Percentiles rank a stretch among this genome's conserved stretches.
Conservation (phyloP, 352 stramenopile genomes). For the Pythium dissotocum region DNA sequence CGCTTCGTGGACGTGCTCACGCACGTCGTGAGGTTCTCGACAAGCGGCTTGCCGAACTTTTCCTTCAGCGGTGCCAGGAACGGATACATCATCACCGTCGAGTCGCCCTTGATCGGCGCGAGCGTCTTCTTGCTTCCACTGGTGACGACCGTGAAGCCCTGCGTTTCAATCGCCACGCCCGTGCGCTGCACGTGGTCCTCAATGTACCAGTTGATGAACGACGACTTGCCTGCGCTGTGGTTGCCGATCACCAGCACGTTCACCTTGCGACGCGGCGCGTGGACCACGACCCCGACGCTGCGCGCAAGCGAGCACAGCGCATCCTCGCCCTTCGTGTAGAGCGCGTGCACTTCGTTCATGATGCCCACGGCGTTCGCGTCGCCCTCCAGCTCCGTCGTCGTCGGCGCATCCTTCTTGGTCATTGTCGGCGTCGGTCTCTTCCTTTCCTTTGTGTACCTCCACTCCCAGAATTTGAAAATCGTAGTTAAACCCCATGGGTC, state of each 20-base stretch:
- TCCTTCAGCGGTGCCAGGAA: conserved; percentile 52
- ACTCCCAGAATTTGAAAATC: background rate
- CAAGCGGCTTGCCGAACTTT: conserved; percentile 57
- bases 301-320: conserved; percentile 33
- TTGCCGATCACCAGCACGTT: conserved; percentile 76
- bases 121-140: conserved; percentile 54
- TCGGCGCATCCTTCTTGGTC: conserved; percentile 2
- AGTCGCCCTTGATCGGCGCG: conserved; percentile 64
- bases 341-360: conserved; percentile 40
- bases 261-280: conserved; percentile 61
- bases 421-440: conserved; percentile 6
- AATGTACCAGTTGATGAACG: conserved; percentile 76
- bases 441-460: background rate
- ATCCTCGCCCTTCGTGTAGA: conserved; percentile 34
- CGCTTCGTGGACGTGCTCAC: conserved; percentile 56
- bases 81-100: conserved; percentile 58
- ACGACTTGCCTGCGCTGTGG: conserved; percentile 74
- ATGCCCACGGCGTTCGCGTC: conserved; percentile 37
- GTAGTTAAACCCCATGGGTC: background rate
- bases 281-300: conserved; percentile 37
- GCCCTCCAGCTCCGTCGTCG: conserved; percentile 6
- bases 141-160: conserved; percentile 69
- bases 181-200: conserved; percentile 59
- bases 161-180: conserved; percentile 65
- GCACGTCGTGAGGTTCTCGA: conserved; percentile 61